Conservation (phyloP, 2,329 filamentous ascomycete genomes). For the Coniochaeta sp. region DNA sequence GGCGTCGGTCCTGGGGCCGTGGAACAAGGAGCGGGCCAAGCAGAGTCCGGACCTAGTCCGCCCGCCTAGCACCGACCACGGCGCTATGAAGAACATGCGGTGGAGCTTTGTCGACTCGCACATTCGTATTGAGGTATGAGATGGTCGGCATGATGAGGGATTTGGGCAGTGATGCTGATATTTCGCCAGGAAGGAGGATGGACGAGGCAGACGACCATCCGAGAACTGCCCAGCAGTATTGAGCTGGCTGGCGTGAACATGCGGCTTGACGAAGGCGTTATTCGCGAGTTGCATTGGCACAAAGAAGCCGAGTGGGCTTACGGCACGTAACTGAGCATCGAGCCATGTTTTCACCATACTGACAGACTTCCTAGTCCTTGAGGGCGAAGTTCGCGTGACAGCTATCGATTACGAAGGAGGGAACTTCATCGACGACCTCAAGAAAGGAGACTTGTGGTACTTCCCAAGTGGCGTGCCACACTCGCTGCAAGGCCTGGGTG, state of each 20-base stretch:
- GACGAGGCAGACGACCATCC: constrained; percentile 65
- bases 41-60: constrained; percentile 67
- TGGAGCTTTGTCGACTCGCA: constrained; percentile 65
- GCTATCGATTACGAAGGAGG: constrained; percentile 50
- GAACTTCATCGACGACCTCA: constrained; percentile 69
- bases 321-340: constrained; percentile 16
- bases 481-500: constrained; percentile 63
- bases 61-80: constrained; percentile 67
- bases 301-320: constrained; percentile 76
- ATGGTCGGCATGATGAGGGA: background rate
- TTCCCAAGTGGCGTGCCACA: constrained; percentile 74
- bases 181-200: constrained; percentile 59
- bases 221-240: constrained; percentile 57
- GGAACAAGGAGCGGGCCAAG: constrained; percentile 59
- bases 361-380: constrained; percentile 46
- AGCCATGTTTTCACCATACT: background rate
- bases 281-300: constrained; percentile 76
- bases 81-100: constrained; percentile 62
- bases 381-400: constrained; percentile 27
- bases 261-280: constrained; percentile 65
- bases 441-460: constrained; percentile 74
- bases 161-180: background rate
- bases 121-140: constrained; percentile 49
- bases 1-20: constrained; percentile 60
- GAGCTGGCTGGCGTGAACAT: constrained; percentile 74